Evolutionary conservation across 257 asterid species (phyloP), one percentile per base, ranked within the genome.

Genomic region (Petrea volubilis): DNA sequence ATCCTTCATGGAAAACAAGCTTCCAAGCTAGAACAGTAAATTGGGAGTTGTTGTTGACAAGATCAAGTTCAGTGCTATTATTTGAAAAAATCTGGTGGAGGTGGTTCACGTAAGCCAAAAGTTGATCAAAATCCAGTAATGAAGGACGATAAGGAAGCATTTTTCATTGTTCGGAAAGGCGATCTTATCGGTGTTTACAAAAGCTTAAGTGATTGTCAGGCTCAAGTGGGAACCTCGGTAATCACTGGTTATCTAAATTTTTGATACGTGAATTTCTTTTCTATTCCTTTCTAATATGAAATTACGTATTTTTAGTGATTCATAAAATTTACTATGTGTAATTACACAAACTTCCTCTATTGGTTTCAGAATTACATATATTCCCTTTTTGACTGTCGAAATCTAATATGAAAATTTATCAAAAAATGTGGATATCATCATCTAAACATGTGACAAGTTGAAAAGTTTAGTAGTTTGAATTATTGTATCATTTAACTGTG

Each of bases 181-280:
- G 97, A 91, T 77, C 78, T 91, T 60, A 84, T 91, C 43, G 98
- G 98, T 64, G 86, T 93, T 27, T 93, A 89, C 87, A 93, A 89
- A 84, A 91, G 91, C 81, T 83, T 93, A 74, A 91, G 91, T 76
- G 98, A 93, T 76, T 93, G 97, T 70, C 98, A 93, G 82, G 88
- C 90, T 62, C 98, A 93, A 93, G 98, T 89, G 58, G 98, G 97
- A 77, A 76, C 92, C 57, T 93, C 98, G 87, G 98, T 93, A 91
- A 84, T 81, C 53, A 18, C 60, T 62, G 6, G n/a, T 66, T 44
- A 33, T 74, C 77, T 72, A 18, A 59, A 2, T 5, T 58, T 66
- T 69, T 50, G 27, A 56, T 77, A 31, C 38, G 57, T 57, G 72
- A 40, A 60, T 67, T 33, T 67, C 15, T 47, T 51, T 5, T 64